Conservation (phyloP, 2,329 filamentous ascomycete genomes). For the Penicillium sp. region DNA sequence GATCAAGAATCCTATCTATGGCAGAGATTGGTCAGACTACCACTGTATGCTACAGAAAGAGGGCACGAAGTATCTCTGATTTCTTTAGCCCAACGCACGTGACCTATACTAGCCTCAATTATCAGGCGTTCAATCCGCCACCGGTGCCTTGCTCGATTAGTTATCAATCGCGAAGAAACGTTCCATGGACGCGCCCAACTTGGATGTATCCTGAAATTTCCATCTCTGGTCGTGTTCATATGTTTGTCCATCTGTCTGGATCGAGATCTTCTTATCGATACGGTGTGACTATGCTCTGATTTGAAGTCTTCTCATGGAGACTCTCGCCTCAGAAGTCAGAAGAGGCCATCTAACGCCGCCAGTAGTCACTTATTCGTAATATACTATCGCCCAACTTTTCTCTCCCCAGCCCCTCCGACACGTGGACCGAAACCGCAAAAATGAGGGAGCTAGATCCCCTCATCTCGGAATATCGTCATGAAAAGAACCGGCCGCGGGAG, state of each 20-base stretch:
- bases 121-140: background rate
- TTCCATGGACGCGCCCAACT: background rate
- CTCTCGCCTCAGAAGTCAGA: background rate
- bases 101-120: background rate
- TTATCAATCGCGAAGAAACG: slow-evolving; percentile 14
- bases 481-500: slow-evolving; percentile 48
- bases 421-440: slow-evolving; percentile 11
- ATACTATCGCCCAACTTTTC: background rate
- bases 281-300: slow-evolving; percentile 2
- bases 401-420: background rate
- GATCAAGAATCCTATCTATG: too few species aligned
- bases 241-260: background rate
- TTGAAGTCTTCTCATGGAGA: background rate
- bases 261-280: background rate
- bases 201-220: slow-evolving; percentile 3
- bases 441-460: slow-evolving; percentile 49
- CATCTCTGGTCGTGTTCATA: background rate
- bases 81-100: background rate
- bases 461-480: slow-evolving; percentile 51
- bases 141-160: slow-evolving; percentile 5
- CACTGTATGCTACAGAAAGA: too few species aligned
- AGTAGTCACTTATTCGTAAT: background rate
- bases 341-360: slow-evolving; percentile 8
- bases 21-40: background rate
- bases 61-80: too few species aligned